These are phyloP conservation scores for Psophocarpus tetragonolobus DNA, from an alignment of 306 rosid species.

Conservation along the genomic window DNA sequence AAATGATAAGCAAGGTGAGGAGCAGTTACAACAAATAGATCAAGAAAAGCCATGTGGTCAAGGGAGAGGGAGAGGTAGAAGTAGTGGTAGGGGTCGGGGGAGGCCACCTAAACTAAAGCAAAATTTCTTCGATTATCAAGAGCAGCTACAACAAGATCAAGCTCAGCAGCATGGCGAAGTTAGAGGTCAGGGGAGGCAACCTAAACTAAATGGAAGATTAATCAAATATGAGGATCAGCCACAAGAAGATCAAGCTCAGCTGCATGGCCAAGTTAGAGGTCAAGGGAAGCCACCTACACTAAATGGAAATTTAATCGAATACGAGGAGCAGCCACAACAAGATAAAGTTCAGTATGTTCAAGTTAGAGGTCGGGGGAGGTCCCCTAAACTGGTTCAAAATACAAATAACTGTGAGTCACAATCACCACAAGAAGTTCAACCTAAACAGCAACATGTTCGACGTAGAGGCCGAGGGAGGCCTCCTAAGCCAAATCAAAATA, in stretches of 20 bases:
- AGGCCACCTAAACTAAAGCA: not conserved
- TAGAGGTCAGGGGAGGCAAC: not conserved
- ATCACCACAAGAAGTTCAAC: not conserved
- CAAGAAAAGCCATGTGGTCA: not conserved
- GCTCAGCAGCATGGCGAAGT: not conserved
- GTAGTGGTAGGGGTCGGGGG: not conserved
- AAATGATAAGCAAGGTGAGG: not conserved
- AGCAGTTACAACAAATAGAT: constrained; percentile 10
- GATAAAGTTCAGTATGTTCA: not conserved
- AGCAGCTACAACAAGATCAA: not conserved
- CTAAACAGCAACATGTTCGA: not conserved
- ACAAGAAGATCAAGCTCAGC: not conserved
- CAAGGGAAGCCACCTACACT: not conserved
- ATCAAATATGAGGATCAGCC: not conserved
- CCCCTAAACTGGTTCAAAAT: not conserved
- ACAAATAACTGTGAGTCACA: not conserved
- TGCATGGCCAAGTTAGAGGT: not conserved
- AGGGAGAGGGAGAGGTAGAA: not conserved
- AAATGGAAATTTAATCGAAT: not conserved
- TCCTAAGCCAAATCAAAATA: not conserved
- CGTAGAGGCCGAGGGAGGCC: not conserved
- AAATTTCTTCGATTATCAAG: not conserved
- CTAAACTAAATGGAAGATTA: not conserved
- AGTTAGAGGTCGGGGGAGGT: not conserved
- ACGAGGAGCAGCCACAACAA: not conserved